Conservation (phyloP, 2,329 filamentous ascomycete species). For the Apiospora malaysiana region DNA sequence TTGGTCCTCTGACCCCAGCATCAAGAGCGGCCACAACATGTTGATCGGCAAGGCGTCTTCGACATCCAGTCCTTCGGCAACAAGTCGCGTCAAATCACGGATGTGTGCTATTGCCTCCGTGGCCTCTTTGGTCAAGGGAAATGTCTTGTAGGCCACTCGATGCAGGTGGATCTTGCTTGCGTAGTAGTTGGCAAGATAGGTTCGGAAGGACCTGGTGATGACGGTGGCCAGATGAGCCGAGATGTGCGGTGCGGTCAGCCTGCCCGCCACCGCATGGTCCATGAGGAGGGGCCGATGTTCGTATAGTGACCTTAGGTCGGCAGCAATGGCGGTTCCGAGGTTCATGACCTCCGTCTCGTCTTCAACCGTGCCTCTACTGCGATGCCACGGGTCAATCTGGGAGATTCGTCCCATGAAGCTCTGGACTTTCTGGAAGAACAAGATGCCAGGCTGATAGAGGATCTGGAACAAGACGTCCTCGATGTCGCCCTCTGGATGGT, state of each 20-base stretch:
- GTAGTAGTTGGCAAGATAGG: constrained; percentile 62
- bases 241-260: constrained; percentile 53
- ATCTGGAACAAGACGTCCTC: constrained; percentile 61
- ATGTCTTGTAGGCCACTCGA: constrained; percentile 59
- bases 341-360: constrained; percentile 65
- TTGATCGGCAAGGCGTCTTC: constrained; percentile 58
- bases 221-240: constrained; percentile 54
- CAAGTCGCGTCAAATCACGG: constrained; percentile 51
- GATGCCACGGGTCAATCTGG: constrained; percentile 62
- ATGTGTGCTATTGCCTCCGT: constrained; percentile 55
- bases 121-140: constrained; percentile 58
- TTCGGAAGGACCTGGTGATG: constrained; percentile 59
- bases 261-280: constrained; percentile 60
- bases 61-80: constrained; percentile 44
- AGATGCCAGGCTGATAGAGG: constrained; percentile 59
- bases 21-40: constrained; percentile 62
- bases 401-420: constrained; percentile 63
- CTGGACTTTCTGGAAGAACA: constrained; percentile 64
- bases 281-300: constrained; percentile 58
- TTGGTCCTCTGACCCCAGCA: constrained; percentile 62
- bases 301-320: constrained; percentile 57
- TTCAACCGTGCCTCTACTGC: constrained; percentile 59
- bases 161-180: constrained; percentile 62
- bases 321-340: constrained; percentile 55
- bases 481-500: constrained; percentile 42